Conservation (phyloP, 148 eudicot species). For the Chenopodium berlandieri region DNA sequence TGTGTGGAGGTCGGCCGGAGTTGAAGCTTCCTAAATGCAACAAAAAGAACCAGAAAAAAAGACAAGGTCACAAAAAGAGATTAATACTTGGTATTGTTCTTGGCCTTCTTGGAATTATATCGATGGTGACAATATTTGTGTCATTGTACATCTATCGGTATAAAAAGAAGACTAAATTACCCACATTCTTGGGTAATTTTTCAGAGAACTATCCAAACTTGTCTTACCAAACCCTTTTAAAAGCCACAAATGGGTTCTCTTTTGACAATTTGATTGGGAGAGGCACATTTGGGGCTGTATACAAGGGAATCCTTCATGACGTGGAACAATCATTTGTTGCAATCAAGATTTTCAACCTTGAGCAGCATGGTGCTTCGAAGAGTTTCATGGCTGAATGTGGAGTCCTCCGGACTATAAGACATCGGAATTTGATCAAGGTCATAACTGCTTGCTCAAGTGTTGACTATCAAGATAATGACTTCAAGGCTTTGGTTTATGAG, state of each 20-base stretch:
- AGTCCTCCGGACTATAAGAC: conserved; percentile 13
- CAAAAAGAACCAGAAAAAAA: too few species aligned
- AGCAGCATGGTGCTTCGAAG: conserved; percentile 11
- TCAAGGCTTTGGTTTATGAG: conserved; percentile 30
- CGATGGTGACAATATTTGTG: too few species aligned
- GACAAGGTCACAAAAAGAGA: too few species aligned
- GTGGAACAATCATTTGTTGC: not conserved
- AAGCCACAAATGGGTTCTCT: too few species aligned
- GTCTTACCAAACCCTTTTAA: too few species aligned
- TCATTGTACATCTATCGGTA: too few species aligned
- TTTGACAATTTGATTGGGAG: too few species aligned
- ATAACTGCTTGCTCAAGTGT: conserved; percentile 27
- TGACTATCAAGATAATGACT: conserved; percentile 22
- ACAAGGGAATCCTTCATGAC: conserved; percentile 25
- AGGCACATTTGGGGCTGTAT: not conserved
- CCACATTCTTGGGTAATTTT: too few species aligned
- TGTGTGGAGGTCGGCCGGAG: conserved; percentile 32
- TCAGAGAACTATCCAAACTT: too few species aligned
- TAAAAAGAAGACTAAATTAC: too few species aligned
- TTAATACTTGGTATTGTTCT: too few species aligned
- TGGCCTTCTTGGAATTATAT: too few species aligned
- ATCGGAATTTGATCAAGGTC: conserved; percentile 27
- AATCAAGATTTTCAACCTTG: conserved; percentile 23
- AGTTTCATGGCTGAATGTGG: conserved; percentile 30
- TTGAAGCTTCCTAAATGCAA: conserved; percentile 27